A percentile compares a stretch with the other conserved stretches of the same genome.
Conservation (phyloP, 1,284 basidiomycete species). For the Austropuccinia psidii region DNA sequence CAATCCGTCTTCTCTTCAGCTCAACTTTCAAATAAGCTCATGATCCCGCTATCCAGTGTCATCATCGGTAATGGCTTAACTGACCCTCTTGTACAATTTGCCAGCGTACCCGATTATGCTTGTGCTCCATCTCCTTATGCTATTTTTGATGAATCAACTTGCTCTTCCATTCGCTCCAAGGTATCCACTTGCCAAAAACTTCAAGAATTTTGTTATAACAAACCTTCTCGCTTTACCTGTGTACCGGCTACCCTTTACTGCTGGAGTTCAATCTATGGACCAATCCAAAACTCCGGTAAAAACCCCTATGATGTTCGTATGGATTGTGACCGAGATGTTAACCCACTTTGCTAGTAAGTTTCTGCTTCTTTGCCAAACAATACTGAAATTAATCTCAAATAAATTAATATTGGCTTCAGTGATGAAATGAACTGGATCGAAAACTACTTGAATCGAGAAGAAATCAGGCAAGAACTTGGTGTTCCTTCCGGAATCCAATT, state of each 20-base stretch:
- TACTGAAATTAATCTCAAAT: neutral
- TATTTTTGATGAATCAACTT: conserved; percentile 55
- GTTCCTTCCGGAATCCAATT: conserved; percentile 59
- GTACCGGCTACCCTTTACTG: conserved; percentile 52
- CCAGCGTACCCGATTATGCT: conserved; percentile 64
- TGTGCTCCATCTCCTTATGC: conserved; percentile 63
- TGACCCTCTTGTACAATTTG: conserved; percentile 60
- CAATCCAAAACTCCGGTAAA: conserved; percentile 51
- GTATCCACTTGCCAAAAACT: conserved; percentile 48
- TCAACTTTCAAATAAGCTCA: conserved; percentile 47
- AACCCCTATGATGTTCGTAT: conserved; percentile 71
- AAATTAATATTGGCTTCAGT: neutral
- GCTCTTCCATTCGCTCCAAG: conserved; percentile 46
- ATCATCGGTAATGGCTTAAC: conserved; percentile 75
- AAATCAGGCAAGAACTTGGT: conserved; percentile 66
- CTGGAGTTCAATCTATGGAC: conserved; percentile 52
- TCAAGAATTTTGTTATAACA: conserved; percentile 47
- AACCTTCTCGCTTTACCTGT: conserved; percentile 53
- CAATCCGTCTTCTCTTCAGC: conserved; percentile 39
- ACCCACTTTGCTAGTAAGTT: conserved; percentile 50
- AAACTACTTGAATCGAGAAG: conserved; percentile 64
- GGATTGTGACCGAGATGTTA: conserved; percentile 62
- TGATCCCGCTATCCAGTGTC: conserved; percentile 67
- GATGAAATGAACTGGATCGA: conserved; percentile 69
- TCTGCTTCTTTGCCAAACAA: conserved; percentile 58